Evolutionary conservation across 441 rosid genomes (phyloP), one percentile per base, ranked within the genome.

Genomic region (Macaranga tanarius): DNA sequence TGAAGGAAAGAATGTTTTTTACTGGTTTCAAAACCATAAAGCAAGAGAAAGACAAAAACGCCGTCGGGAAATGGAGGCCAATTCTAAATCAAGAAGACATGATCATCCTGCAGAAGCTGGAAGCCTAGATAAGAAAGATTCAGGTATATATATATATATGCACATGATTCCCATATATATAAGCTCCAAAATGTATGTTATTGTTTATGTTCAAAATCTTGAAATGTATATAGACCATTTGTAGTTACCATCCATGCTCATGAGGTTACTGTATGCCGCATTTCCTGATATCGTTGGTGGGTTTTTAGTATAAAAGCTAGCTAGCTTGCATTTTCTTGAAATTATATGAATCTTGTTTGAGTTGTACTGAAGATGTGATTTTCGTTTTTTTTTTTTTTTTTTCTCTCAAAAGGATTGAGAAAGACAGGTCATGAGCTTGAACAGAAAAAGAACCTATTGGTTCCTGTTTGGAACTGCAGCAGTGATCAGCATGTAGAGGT

Each of bases 1-100:
- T 44, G 93, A 90, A 79, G 93, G 90, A 5, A 90, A 88, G 76
- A 90, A 88, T 67, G 92, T 90, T 45, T 90, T 88, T 80, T 90
- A 89, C 81, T 90, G 93, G 96, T 89, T 90, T 77, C 96, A 90
- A 66, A 90, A 88, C 69, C 96, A 88, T 31, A 90, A 90, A 68
- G 89, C 96, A 19, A 86, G 90, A 79, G 96, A 90, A 60, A 66
- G 92, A 57, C 87, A 75, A 6, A 87, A 83, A 78, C 86, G 88
- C 28, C 87, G 89, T 23, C 89, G 88, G 13, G 72, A 58, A 67
- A 67, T 57, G 1, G 77, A 76, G 62, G 25, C 52, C 20, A 54
- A 11, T 44, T 52, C 0, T 66, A 60, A 71, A 76, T 65, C 61
- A 31, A 76, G 69, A 71, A 70, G 72, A 42, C 80, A 52, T 22